Base-by-base conservation (phyloP, 1,139 yeast species). In the Saccharomyces hybrid region DNA sequence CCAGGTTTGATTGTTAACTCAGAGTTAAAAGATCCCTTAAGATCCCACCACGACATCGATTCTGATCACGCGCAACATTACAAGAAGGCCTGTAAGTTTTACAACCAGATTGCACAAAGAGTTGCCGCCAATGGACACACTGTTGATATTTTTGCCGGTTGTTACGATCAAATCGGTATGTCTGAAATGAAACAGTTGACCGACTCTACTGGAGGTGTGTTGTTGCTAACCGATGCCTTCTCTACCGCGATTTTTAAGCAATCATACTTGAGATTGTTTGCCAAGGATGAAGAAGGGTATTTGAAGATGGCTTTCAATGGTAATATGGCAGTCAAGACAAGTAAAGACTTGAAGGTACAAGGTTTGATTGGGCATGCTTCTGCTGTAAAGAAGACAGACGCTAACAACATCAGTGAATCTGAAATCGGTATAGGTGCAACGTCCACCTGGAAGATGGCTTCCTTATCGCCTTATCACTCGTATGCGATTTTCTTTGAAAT, bases 111-210 rank as follows among this genome's bases (percentile, higher is more conserved):
- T 52, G 88, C 96, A 44, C 81, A 83, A 54, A 86, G 87, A 62
- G 85, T 85, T 13, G 75, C 88, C 31, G 80, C 82, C 53, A 87
- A 88, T 68, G 88, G 95, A 27, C 97, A 90, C 67, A 82, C 95
- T 26, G 84, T 93, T 53, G 99, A 93, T 72, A 83, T 93, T 52
- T 91, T 90, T 74, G 98, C 96, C 44, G 99, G 99, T 57, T 90
- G 97, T 74, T 91, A 90, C 70, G 99, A 93, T 74, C 99, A 93
- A 77, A 88, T 91, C 61, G 99, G 99, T 70, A 85, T 93, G 81
- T 85, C 87, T 64, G 99, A 93, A 76, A 93, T 93, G 98, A 88
- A 89, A 73, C 80, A 87, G 57, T 76, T 95, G 64, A 81, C 96
- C 57, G 88, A 89, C 73, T 78, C 82, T 64, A 93, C 98, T 29